Conservation (phyloP, 73 alveolate genomes). For the Uronychia setigera region DNA sequence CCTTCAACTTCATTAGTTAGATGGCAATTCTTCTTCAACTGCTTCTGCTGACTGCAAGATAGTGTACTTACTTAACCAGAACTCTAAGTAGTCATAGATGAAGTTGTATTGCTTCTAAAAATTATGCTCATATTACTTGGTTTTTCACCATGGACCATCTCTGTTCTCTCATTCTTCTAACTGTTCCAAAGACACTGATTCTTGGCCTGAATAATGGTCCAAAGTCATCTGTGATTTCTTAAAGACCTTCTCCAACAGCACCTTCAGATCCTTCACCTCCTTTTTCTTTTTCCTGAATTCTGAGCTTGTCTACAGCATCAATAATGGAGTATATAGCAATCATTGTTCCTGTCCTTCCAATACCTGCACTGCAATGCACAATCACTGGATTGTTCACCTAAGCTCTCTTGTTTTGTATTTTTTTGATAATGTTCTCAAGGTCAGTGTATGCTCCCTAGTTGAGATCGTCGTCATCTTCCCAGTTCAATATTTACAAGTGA, state of each 20-base stretch:
- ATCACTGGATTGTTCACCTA: slow-evolving; percentile 39
- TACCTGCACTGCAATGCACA: slow-evolving; percentile 76
- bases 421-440: slow-evolving; percentile 4
- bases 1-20: too few relatives aligned
- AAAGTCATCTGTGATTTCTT: slow-evolving; percentile 12
- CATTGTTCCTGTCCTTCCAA: slow-evolving; percentile 75
- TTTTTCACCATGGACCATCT: slow-evolving; percentile 74
- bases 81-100: slow-evolving; percentile 58
- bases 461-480: slow-evolving; percentile 43
- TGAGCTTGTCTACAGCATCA: slow-evolving; percentile 46
- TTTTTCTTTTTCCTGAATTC: background rate
- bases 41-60: too few relatives aligned
- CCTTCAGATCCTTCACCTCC: background rate
- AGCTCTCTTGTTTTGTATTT: background rate
- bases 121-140: too few relatives aligned
- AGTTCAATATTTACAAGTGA: slow-evolving; percentile 20
- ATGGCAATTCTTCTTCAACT: too few relatives aligned
- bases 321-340: slow-evolving; percentile 55
- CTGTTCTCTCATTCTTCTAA: slow-evolving; percentile 65
- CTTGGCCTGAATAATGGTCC: slow-evolving; percentile 19
- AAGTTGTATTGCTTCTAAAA: slow-evolving; percentile 55
- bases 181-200: slow-evolving; percentile 63
- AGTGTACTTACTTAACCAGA: too few relatives aligned
- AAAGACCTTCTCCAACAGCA: too few relatives aligned
- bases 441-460: background rate